phyloP scores from a whole-genome alignment of 169 alveolate genomes.

The Amoebophrya sp. region DNA sequence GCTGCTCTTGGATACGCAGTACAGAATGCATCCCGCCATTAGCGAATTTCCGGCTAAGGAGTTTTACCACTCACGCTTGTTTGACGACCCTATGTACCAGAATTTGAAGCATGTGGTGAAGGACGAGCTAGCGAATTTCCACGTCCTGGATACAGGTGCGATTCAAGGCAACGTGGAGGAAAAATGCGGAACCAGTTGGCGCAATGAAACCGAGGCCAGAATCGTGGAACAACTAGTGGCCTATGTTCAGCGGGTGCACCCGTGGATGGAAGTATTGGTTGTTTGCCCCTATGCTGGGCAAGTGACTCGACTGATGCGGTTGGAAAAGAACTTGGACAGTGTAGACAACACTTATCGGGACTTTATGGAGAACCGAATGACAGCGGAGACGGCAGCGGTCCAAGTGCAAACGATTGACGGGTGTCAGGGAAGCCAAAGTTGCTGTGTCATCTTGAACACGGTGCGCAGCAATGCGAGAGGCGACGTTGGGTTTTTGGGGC shows the following conservation, averaged over 20 bases:
- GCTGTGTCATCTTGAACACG: conserved; percentile 8
- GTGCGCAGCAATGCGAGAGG: background rate
- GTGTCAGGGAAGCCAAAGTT: conserved; percentile 36
- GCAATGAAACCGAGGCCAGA: background rate
- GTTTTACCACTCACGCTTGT: conserved; percentile 69
- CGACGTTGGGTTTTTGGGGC: conserved; percentile 38
- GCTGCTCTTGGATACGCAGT: conserved; percentile 68
- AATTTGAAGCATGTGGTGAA: conserved; percentile 13
- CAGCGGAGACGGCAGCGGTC: background rate
- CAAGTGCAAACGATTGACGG: conserved; percentile 35
- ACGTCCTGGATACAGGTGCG: background rate
- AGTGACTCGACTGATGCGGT: background rate
- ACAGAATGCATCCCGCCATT: conserved; percentile 86
- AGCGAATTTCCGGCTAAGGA: conserved; percentile 78
- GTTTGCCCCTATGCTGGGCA: background rate
- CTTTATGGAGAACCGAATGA: background rate
- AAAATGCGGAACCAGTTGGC: background rate
- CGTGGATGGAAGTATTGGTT: background rate
- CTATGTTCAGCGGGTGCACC: background rate
- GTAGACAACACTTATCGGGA: background rate
- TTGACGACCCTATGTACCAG: conserved; percentile 35
- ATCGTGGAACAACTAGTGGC: background rate
- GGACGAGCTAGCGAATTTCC: background rate
- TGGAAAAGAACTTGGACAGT: background rate
- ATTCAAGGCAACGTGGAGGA: background rate